phyloP scores from a whole-genome alignment of 1,284 basidiomycete species.

The Meripilus lineatus region DNA sequence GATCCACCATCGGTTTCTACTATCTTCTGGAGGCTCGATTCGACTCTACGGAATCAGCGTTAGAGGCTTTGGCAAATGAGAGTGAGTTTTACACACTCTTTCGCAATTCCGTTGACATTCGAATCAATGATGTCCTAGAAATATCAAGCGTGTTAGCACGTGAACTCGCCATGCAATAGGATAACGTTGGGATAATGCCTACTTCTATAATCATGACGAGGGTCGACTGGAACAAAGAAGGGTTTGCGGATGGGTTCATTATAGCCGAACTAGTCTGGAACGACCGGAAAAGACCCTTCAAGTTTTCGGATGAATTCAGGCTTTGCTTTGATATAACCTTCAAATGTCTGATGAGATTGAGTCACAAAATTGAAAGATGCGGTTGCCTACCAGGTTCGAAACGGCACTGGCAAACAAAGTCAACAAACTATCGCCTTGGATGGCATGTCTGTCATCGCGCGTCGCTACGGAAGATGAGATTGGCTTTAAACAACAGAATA shows the following conservation, averaged over 20 bases:
- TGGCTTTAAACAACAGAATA: neutral
- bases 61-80: neutral
- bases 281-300: conserved; percentile 56
- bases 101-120: conserved; percentile 50
- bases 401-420: conserved; percentile 63
- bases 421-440: conserved; percentile 58
- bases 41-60: conserved; percentile 34
- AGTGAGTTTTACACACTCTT: conserved; percentile 36
- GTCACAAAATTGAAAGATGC: neutral
- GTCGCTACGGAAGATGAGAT: conserved; percentile 36
- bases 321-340: conserved; percentile 63
- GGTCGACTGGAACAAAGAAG: conserved; percentile 52
- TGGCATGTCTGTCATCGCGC: conserved; percentile 56
- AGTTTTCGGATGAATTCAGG: conserved; percentile 53
- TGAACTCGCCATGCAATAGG: neutral
- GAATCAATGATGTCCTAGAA: conserved; percentile 53
- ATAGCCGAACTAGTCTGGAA: conserved; percentile 59
- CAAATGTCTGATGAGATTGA: neutral
- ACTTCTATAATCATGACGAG: conserved; percentile 63
- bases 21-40: conserved; percentile 48
- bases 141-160: no score
- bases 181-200: neutral
- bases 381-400: conserved; percentile 47
- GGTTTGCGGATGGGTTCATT: conserved; percentile 53
- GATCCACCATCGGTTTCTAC: conserved; percentile 54